Evolutionary conservation across 768 basidiomycete genomes (phyloP), one percentile per base, ranked within the genome.

Genomic region (Phylloporus sp.): DNA sequence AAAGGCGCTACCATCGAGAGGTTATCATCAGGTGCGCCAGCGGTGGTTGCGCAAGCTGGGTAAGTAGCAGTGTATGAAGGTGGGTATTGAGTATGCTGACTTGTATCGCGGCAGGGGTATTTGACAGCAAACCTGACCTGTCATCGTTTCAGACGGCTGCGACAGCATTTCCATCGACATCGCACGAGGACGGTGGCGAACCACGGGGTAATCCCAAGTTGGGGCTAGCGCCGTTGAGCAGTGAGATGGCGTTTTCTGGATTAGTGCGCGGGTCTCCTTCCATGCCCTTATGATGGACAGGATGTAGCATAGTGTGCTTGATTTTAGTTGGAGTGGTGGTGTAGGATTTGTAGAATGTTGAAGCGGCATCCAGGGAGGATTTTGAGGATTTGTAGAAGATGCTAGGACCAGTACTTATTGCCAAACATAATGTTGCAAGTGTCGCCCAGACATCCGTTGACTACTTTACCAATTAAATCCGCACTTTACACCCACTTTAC

Each of bases 1-100:
- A 60, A 73, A 72, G 42, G 70, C 70, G 8, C 51, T 75, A 39
- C 70, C 72, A 20, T 71, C 71, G 32, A 58, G 74, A 44, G 71
- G 73, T 2, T 74, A 74, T 45, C 73, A 75, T 47, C 73, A 75
- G 58, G 73, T 75, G 36, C 70, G 73, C 3, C 73, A 74, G 46
- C 63, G 73, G n/a, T 75, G 74, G 72, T 58, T 74, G 47, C 63
- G 73, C 40, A 74, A 73, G 50, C 49, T 73, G 2, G 72, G 74
- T 69, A 40, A 38, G 68, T 47, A 16, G 32, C 23, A 28, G 13
- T 22, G 13, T 11, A 18, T 22, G 12, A 9, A 34, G 24, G 20
- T 26, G 11, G n/a, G 20, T 10, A 27, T 28, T 22, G n/a, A 6
- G 22, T 24, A 26, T 15, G 8, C 41, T 59, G 22, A 54, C 31